Evolutionary conservation across 169 alveolate genomes (phyloP).

Genomic region (Plasmodium adleri): DNA sequence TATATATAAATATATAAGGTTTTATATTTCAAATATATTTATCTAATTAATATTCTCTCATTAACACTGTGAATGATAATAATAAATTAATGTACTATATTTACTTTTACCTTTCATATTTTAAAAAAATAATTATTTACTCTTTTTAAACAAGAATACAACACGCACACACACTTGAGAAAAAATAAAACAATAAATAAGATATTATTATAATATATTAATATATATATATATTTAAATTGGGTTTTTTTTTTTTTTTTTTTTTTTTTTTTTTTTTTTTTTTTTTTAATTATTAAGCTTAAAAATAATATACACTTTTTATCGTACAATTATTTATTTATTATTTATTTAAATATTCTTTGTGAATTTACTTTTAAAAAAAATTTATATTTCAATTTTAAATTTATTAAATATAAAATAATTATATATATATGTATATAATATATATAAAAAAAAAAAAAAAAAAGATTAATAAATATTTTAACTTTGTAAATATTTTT

Average conservation of each 20-base stretch:
- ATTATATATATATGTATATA: constrained; percentile 10
- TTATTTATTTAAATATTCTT: constrained; percentile 12
- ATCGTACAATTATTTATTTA: constrained; percentile 7
- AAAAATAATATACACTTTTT: constrained; percentile 28
- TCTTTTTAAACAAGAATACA: neutral
- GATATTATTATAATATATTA: no score
- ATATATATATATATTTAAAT: no score
- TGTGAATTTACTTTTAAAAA: constrained; percentile 5
- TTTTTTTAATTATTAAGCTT: neutral
- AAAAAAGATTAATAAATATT: constrained; percentile 3
- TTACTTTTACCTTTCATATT: neutral
- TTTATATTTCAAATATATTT: no score
- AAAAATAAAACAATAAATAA: neutral
- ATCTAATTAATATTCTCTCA: no score
- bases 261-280: no score
- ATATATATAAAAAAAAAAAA: constrained; percentile 5
- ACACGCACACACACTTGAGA: constrained; percentile 33
- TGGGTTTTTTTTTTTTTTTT: no score
- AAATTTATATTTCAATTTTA: neutral
- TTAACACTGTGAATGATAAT: neutral
- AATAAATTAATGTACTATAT: neutral
- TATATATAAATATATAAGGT: neutral
- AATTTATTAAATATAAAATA: constrained; percentile 13
- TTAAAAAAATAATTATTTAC: neutral
- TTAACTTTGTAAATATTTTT: constrained; percentile 40